These are phyloP conservation scores for Aulographum hederae DNA, from an alignment of 2,329 filamentous ascomycete genomes.

Conservation along the genomic window DNA sequence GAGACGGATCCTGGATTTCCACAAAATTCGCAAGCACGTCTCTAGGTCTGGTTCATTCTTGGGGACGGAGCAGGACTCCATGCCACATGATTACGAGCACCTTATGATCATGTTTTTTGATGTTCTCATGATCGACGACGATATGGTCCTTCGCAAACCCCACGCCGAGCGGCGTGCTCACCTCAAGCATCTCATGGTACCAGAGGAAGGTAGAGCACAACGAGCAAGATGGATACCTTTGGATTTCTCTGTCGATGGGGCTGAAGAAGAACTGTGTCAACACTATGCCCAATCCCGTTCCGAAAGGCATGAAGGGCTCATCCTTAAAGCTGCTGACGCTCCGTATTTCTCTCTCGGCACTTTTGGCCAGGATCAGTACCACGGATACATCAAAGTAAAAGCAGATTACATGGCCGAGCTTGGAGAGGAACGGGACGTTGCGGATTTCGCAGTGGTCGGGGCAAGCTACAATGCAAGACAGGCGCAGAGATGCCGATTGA, in stretches of 20 bases:
- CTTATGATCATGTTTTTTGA: conserved; percentile 45
- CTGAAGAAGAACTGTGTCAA: conserved; percentile 36
- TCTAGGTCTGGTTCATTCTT: conserved; percentile 52
- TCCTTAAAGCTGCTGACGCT: conserved; percentile 58
- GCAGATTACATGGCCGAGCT: conserved; percentile 66
- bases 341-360: conserved; percentile 48
- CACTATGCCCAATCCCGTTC: conserved; percentile 51
- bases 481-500: conserved; percentile 35
- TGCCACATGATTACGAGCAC: conserved; percentile 34
- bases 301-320: conserved; percentile 55
- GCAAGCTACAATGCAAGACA: conserved; percentile 50
- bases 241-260: conserved; percentile 39
- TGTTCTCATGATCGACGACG: conserved; percentile 36
- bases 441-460: conserved; percentile 66
- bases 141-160: conserved; percentile 30
- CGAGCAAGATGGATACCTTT: conserved; percentile 49
- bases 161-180: conserved; percentile 42
- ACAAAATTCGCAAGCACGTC: conserved; percentile 69
- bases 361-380: conserved; percentile 10
- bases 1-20: conserved; percentile 51
- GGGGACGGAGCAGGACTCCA: conserved; percentile 49
- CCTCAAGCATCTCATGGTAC: conserved; percentile 36
- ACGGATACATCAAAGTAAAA: conserved; percentile 61
- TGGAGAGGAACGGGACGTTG: conserved; percentile 46
- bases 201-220: conserved; percentile 42